Evolutionary conservation across 1,284 basidiomycete genomes (phyloP).

Genomic region (Heliocybe sulcata): DNA sequence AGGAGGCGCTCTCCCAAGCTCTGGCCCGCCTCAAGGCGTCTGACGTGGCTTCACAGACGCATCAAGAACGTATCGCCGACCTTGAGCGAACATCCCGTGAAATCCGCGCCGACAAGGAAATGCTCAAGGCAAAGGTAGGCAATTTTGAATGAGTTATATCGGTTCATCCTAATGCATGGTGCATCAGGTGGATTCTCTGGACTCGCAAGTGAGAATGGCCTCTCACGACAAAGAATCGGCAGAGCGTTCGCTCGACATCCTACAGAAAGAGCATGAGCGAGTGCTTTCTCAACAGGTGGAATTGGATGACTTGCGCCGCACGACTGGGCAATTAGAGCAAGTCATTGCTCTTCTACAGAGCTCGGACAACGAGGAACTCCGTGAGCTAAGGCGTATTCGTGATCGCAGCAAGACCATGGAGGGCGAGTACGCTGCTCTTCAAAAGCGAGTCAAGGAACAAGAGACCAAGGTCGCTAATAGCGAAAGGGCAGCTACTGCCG

Average conservation of each 20-base stretch:
- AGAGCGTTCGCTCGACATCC: slow-evolving; percentile 35
- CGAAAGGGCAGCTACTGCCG: slow-evolving; percentile 49
- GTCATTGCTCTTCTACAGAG: slow-evolving; percentile 54
- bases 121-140: slow-evolving; percentile 51
- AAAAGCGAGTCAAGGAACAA: slow-evolving; percentile 66
- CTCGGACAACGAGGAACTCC: slow-evolving; percentile 62
- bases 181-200: slow-evolving; percentile 49
- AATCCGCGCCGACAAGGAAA: slow-evolving; percentile 42
- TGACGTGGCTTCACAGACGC: slow-evolving; percentile 53
- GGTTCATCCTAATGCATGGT: slow-evolving; percentile 6
- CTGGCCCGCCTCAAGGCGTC: slow-evolving; percentile 62
- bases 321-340: slow-evolving; percentile 61
- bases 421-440: slow-evolving; percentile 55
- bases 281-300: slow-evolving; percentile 53
- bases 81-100: slow-evolving; percentile 56
- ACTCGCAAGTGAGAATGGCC: slow-evolving; percentile 46
- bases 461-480: slow-evolving; percentile 53
- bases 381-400: slow-evolving; percentile 56
- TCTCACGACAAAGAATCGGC: slow-evolving; percentile 56
- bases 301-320: slow-evolving; percentile 64
- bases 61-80: slow-evolving; percentile 48
- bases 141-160: slow-evolving; percentile 4
- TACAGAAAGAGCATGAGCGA: slow-evolving; percentile 55
- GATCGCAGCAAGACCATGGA: slow-evolving; percentile 63
- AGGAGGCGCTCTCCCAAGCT: slow-evolving; percentile 62